Conservation (phyloP, 371 early-diverging fungal genomes). For the Homolaphlyctis polyrhiza region DNA sequence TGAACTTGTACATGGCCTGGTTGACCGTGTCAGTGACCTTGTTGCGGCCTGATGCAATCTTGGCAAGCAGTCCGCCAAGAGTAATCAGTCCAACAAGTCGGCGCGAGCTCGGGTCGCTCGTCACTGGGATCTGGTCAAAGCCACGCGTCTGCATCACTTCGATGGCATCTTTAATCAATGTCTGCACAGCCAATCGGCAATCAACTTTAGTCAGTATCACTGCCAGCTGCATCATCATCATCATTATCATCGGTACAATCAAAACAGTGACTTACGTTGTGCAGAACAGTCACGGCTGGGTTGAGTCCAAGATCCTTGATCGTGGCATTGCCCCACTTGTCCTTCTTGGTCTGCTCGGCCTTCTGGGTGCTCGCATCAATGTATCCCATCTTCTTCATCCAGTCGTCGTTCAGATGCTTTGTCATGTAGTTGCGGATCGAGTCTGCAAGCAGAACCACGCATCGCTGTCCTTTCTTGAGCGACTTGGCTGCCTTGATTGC, state of each 20-base stretch:
- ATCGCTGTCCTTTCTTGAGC: conserved; percentile 79
- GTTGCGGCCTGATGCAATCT: conserved; percentile 69
- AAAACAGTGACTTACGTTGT: conserved; percentile 24
- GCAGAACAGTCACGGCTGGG: conserved; percentile 71
- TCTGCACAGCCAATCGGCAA: conserved; percentile 28
- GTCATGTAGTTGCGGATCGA: conserved; percentile 98
- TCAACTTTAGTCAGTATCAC: neutral
- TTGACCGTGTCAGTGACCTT: conserved; percentile 60
- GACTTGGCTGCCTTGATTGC: conserved; percentile 80
- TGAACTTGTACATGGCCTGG: conserved; percentile 84
- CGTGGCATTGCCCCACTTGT: conserved; percentile 72
- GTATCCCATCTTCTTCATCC: conserved; percentile 77
- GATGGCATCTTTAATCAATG: conserved; percentile 75
- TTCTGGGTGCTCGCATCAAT: conserved; percentile 61
- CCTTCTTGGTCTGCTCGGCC: conserved; percentile 36
- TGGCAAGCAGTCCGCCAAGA: conserved; percentile 77
- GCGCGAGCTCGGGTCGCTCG: conserved; percentile 43
- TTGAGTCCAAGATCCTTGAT: conserved; percentile 74
- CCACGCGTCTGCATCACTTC: conserved; percentile 79
- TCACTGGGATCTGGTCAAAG: conserved; percentile 94
- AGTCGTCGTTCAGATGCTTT: conserved; percentile 86
- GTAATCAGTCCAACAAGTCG: conserved; percentile 79
- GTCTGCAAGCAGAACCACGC: conserved; percentile 92
- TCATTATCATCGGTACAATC: neutral
- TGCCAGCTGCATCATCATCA: neutral